A percentile compares a stretch with the other conserved stretches of the same genome.
Conservation (phyloP, 163 green algal species). For the Chlorella variabilis region DNA sequence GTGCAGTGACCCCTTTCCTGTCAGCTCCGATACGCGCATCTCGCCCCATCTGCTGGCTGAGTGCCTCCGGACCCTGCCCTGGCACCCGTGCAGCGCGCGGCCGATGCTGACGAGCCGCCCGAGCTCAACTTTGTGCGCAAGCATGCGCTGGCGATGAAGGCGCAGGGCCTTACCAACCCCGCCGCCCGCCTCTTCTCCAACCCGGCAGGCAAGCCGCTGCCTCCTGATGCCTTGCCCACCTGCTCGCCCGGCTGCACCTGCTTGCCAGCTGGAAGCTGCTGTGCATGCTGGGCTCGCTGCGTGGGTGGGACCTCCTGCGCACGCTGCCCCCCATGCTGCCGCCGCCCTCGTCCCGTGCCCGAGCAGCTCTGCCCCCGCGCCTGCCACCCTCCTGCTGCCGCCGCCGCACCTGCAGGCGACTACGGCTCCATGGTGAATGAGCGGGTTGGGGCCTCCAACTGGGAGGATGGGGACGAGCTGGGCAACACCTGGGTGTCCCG, state of each 20-base stretch:
- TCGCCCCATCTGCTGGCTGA: too few relatives aligned
- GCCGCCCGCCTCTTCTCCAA: constrained; percentile 92
- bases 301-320: too few relatives aligned
- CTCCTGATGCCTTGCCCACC: too few relatives aligned
- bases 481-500: constrained; percentile 93
- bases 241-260: too few relatives aligned
- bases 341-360: too few relatives aligned
- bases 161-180: constrained; percentile 68
- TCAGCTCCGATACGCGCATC: too few relatives aligned
- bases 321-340: too few relatives aligned
- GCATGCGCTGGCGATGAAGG: constrained; percentile 81
- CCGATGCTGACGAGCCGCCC: constrained; percentile 76
- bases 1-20: too few relatives aligned
- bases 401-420: constrained; percentile 79
- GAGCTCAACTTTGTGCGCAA: constrained; percentile 94
- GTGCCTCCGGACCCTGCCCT: too few relatives aligned
- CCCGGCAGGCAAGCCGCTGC: constrained; percentile 58
- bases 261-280: not conserved
- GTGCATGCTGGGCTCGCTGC: too few relatives aligned
- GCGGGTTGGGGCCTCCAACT: constrained; percentile 83
- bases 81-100: constrained; percentile 56
- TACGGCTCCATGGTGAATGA: constrained; percentile 99
- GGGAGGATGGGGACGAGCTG: constrained; percentile 88
- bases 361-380: too few relatives aligned
- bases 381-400: too few relatives aligned